Evolutionary conservation across 495 filamentous ascomycete species (phyloP).

Genomic region (Neurospora sp.): DNA sequence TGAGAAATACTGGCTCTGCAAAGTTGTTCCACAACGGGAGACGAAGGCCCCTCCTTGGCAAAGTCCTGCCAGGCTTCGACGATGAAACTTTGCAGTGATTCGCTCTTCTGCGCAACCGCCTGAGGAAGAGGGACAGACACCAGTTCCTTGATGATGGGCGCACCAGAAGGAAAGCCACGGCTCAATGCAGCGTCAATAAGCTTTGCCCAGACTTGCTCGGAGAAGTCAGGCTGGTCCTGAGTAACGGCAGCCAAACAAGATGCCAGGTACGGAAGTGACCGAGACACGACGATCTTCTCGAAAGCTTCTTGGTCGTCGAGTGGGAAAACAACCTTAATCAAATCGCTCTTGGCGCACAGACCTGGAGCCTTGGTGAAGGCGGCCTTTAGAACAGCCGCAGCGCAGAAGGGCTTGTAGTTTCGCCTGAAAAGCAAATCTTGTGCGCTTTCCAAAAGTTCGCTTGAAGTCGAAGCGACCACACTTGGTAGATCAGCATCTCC

Average conservation of each 20-base stretch:
- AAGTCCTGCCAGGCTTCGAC: conserved; percentile 23
- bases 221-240: conserved; percentile 27
- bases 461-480: conserved; percentile 7
- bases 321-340: conserved; percentile 14
- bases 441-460: conserved; percentile 22
- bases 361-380: conserved; percentile 25
- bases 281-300: conserved; percentile 21
- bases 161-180: conserved; percentile 11
- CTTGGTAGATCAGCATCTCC: not conserved
- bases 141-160: conserved; percentile 20
- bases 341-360: conserved; percentile 9
- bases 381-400: conserved; percentile 51
- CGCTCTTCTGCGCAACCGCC: conserved; percentile 15
- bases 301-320: conserved; percentile 9
- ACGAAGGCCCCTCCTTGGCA: conserved; percentile 7
- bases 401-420: conserved; percentile 77
- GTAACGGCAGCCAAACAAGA: conserved; percentile 23
- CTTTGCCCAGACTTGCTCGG: conserved; percentile 25
- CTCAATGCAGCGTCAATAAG: conserved; percentile 23
- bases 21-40: conserved; percentile 22
- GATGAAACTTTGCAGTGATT: conserved; percentile 32
- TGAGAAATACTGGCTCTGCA: conserved; percentile 32
- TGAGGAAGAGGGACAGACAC: conserved; percentile 26
- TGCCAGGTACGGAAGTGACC: conserved; percentile 25
- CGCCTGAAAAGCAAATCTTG: conserved; percentile 32